Percentiles rank a stretch among this genome's conserved stretches.
Evolutionary conservation across 257 asterid species (phyloP).

Genomic region (Sherardia arvensis): DNA sequence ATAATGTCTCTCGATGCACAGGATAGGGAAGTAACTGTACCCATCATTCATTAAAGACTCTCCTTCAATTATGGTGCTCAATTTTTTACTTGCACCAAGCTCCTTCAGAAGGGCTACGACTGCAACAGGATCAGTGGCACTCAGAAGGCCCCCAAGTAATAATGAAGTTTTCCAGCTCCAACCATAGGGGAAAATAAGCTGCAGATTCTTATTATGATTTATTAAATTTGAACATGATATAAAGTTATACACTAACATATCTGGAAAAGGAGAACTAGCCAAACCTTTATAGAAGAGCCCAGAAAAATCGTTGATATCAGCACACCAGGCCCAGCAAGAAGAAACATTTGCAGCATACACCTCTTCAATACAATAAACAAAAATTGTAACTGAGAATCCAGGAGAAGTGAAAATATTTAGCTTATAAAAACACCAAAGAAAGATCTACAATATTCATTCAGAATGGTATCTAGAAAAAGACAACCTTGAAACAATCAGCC

Average conservation of each 20-base stretch:
- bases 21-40: conserved; percentile 24
- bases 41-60: conserved; percentile 99
- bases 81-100: conserved; percentile 91
- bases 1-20: not conserved
- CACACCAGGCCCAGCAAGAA: conserved; percentile 99
- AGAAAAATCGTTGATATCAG: conserved; percentile 80
- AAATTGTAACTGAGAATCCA: not conserved
- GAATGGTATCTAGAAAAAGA: not conserved
- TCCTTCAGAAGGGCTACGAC: conserved; percentile 95
- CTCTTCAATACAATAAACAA: conserved; percentile 39
- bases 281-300: conserved; percentile 82
- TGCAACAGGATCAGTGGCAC: conserved; percentile 99
- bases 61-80: conserved; percentile 95
- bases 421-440: not conserved
- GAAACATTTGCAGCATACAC: conserved; percentile 73
- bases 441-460: not conserved
- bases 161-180: conserved; percentile 95
- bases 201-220: conserved; percentile 24
- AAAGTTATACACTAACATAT: conserved; percentile 4
- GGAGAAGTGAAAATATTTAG: not conserved
- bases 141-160: conserved; percentile 93
- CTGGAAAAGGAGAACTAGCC: conserved; percentile 19
- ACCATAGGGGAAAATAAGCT: conserved; percentile 81
- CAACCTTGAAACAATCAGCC: not conserved
- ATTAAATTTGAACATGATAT: conserved; percentile 18